Evolutionary conservation across 495 filamentous ascomycete genomes (phyloP), one percentile per base, ranked within the genome.

Genomic region (Xylaria flabelliformis): DNA sequence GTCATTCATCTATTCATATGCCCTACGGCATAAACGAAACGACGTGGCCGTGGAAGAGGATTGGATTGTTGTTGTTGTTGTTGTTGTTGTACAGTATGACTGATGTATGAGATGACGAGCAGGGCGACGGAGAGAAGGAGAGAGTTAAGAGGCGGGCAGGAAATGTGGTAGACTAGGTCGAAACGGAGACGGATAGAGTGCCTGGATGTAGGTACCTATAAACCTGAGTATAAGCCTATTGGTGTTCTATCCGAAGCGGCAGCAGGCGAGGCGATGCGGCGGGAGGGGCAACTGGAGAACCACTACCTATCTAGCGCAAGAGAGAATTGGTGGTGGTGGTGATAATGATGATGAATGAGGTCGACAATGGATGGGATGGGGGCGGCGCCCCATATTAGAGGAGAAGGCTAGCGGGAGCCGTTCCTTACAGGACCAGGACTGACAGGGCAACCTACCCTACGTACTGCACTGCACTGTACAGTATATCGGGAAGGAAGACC

Each of bases 341-440:
- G 64, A 53, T 69, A 51, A 69, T 70, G 68, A 70, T 62, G 68
- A 50, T 53, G 41, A 48, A 70, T 70, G 68, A 70, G 48, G 68
- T 70, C 56, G 69, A 36, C 46, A 64, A 46, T 71, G 32, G 68
- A 59, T 36, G 26, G 26, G 26, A 29, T 29, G 53, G 56, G 55
- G 58, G 34, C 17, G 58, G 58, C 2, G 59, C 32, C 69, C 69
- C 50, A 71, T 71, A 64, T 64, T 64, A 71, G 46, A 64, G 69
- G 59, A 56, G 58, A 55, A 51, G 56, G 58, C 67, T 48, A 70
- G 58, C 58, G 58, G 32, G 32, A 61, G 58, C 58, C 58, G 58
- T 61, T 61, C 58, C 58, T 61, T 61, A 61, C 58, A 61, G 58
- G 32, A 50, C 46, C 44, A n/a, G 46, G 15, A 61, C 21, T 61